Evolutionary conservation across 768 basidiomycete genomes (phyloP).

Genomic region (Mrakia gelida): DNA sequence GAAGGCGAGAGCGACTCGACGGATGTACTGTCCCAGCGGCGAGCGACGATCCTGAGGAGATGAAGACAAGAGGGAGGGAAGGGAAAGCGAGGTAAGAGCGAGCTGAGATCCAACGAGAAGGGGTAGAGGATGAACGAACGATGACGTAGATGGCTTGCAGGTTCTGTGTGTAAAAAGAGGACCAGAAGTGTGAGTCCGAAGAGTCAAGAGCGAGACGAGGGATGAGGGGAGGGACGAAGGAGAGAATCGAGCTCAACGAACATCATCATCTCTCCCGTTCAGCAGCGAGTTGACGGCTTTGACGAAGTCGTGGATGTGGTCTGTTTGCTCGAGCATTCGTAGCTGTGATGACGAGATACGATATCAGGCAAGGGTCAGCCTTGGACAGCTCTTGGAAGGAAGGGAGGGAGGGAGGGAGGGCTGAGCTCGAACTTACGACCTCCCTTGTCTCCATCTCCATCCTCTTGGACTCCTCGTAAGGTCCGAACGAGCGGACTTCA

Average conservation of each 20-base stretch:
- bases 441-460: background rate
- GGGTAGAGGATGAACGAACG: background rate
- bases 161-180: background rate
- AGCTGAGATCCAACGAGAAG: background rate
- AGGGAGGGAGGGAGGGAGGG: background rate
- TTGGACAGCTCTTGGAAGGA: background rate
- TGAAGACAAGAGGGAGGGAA: conserved; percentile 17
- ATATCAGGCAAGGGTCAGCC: background rate
- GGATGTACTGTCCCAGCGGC: conserved; percentile 73
- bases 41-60: conserved; percentile 64
- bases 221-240: background rate
- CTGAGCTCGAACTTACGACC: background rate
- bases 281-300: conserved; percentile 59
- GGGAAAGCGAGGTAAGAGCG: background rate
- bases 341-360: background rate
- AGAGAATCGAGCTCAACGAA: conserved; percentile 32
- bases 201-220: background rate
- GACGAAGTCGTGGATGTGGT: conserved; percentile 36
- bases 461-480: background rate
- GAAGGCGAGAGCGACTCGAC: conserved; percentile 70
- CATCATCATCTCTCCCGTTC: conserved; percentile 58
- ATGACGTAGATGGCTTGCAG: background rate
- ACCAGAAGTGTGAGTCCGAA: background rate
- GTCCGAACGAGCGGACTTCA: conserved; percentile 14
- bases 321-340: background rate